Evolutionary conservation across 2,329 filamentous ascomycete species (phyloP).

Genomic region (Cladosporium phlei): DNA sequence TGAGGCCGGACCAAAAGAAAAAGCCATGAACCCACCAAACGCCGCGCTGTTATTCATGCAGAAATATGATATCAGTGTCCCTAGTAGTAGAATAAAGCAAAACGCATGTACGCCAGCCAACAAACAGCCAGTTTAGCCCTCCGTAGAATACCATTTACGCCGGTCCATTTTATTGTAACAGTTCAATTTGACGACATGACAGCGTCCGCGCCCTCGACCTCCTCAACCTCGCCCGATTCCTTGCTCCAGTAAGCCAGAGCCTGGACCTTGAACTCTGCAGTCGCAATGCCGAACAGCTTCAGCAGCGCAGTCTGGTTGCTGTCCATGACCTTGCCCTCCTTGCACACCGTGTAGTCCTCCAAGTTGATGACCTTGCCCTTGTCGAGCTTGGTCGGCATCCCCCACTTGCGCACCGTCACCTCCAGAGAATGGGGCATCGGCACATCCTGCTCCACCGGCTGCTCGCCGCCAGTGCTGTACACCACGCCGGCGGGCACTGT

Average conservation of each 20-base stretch:
- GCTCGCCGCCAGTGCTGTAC: conserved; percentile 71
- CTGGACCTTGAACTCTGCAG: conserved; percentile 83
- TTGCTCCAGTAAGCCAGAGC: conserved; percentile 57
- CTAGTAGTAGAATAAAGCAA: conserved; percentile 10
- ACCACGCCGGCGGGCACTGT: conserved; percentile 78
- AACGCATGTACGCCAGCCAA: conserved; percentile 12
- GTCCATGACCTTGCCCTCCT: conserved; percentile 78
- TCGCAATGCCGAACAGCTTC: conserved; percentile 87
- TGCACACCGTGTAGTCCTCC: conserved; percentile 70
- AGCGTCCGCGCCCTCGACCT: conserved; percentile 21
- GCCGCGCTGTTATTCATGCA: conserved; percentile 24
- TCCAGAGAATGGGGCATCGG: conserved; percentile 84
- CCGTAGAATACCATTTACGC: conserved; percentile 9
- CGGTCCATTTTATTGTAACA: background rate
- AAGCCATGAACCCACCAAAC: conserved; percentile 24
- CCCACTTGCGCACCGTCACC: conserved; percentile 81
- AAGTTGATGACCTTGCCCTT: conserved; percentile 82
- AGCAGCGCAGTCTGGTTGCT: conserved; percentile 87
- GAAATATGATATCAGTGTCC: conserved; percentile 13
- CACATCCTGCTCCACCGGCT: conserved; percentile 75
- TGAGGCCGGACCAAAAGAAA: conserved; percentile 10
- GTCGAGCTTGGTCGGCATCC: conserved; percentile 81
- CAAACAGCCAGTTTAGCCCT: conserved; percentile 9
- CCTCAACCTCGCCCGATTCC: conserved; percentile 30
- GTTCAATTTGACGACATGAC: conserved; percentile 12